Evolutionary conservation across 768 basidiomycete species (phyloP), one percentile per base, ranked within the genome.

Genomic region (Termitomyces heimii): DNA sequence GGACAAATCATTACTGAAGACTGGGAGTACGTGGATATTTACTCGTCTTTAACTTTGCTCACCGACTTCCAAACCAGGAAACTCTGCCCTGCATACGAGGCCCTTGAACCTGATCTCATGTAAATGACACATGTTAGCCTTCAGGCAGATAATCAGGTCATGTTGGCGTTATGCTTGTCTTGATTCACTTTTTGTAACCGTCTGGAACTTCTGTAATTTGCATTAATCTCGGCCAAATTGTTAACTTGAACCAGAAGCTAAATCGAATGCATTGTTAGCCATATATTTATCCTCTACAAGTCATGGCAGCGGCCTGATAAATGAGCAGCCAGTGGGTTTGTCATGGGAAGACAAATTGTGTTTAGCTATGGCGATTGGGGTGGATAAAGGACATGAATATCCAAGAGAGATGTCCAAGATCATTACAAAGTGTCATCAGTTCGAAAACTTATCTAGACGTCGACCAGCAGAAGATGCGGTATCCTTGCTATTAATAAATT

Each of bases 1-100:
- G 63, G 66, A 8, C 71, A 71, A 53, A 71, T 71, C 26, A 60
- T 52, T 8, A 59, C 65, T 18, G 63, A 67, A 16, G 68, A 70
- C 28, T 72, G 70, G 69, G 62, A 60, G 35, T 59, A 60, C 12
- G 63, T 69, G 12, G 69, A 65, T 49, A 65, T 12, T 7, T 24
- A 1, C 22, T 50, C 24, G 5, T 35, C 16, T 34, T 31, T 13
- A 14, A 37, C n/a, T n/a, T 18, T 18, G 34, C 34, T 37, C 26
- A 22, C 34, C 37, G 49, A 50, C 32, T 35, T 35, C n/a, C 6
- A 8, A 26, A 50, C 37, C 4, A 50, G 49, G 34, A 24, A 12
- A 5, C 49, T 50, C 24, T 50, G 49, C 24, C 49, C 49, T 37
- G 16, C 49, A 26, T 50, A 50, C 49, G 3, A 37, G 1, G 22